phyloP scores from a whole-genome alignment of 495 filamentous ascomycete genomes.

The Cercophora samala region DNA sequence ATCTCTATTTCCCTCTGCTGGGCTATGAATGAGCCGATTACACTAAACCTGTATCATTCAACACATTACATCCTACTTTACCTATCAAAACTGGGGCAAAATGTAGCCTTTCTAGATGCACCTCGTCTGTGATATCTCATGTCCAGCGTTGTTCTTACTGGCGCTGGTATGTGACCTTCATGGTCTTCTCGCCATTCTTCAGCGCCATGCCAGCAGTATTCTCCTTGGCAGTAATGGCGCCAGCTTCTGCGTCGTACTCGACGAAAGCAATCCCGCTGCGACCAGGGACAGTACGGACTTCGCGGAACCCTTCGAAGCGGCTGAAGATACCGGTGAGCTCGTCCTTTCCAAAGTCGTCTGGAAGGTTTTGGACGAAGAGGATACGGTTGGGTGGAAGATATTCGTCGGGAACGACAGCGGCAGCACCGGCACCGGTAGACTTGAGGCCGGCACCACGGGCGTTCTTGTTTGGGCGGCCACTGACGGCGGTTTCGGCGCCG shows the following conservation, averaged over 20 bases:
- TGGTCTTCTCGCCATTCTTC: conserved; percentile 60
- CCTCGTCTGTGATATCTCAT: not conserved
- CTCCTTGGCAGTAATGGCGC: conserved; percentile 93
- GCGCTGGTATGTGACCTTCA: conserved; percentile 89
- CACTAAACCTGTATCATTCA: not conserved
- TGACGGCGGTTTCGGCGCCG: conserved; percentile 45
- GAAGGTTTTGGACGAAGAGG: conserved; percentile 91
- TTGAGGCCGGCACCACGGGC: conserved; percentile 78
- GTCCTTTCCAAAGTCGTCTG: conserved; percentile 80
- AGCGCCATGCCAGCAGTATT: conserved; percentile 85
- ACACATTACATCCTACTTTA: not conserved
- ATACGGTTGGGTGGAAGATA: conserved; percentile 97
- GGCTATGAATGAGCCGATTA: not conserved
- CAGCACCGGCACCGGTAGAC: conserved; percentile 62
- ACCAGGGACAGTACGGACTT: conserved; percentile 83
- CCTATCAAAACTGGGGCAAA: not conserved
- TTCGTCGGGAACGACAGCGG: conserved; percentile 87
- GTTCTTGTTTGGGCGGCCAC: conserved; percentile 66
- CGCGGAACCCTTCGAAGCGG: conserved; percentile 89
- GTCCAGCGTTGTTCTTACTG: conserved; percentile 50
- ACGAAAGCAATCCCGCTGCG: conserved; percentile 91
- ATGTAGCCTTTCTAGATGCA: not conserved
- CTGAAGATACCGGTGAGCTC: conserved; percentile 76
- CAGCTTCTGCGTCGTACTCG: conserved; percentile 87
- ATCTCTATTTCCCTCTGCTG: conserved; percentile 9